Evolutionary conservation across 2,329 filamentous ascomycete genomes (phyloP).

Genomic region (Phyllosticta paracitricarpa): DNA sequence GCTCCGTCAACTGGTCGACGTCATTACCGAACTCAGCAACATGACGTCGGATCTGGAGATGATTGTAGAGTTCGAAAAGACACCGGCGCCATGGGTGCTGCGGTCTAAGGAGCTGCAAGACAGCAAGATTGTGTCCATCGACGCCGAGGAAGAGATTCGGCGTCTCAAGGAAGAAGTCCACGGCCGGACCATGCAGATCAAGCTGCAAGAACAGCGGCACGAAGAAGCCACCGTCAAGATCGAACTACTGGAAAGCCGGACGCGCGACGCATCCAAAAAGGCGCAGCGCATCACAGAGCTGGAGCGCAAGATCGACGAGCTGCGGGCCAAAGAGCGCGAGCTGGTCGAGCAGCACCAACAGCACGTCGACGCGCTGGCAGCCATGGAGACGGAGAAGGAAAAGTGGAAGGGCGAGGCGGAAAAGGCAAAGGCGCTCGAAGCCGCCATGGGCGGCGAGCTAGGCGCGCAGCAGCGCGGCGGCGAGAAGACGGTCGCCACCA

Average conservation of each 20-base stretch:
- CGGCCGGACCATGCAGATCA: slow-evolving; percentile 52
- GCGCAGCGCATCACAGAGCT: slow-evolving; percentile 28
- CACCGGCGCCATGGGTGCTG: slow-evolving; percentile 69
- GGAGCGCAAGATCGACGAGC: slow-evolving; percentile 7
- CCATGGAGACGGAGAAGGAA: slow-evolving; percentile 11
- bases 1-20: slow-evolving; percentile 53
- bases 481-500: slow-evolving; percentile 10
- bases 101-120: slow-evolving; percentile 72
- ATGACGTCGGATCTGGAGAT: slow-evolving; percentile 40
- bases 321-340: slow-evolving; percentile 4
- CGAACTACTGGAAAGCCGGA: slow-evolving; percentile 79
- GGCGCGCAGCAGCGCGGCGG: slow-evolving; percentile 3
- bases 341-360: slow-evolving; percentile 7
- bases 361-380: slow-evolving; percentile 6
- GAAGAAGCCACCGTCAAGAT: slow-evolving; percentile 88
- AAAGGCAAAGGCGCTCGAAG: slow-evolving; percentile 8
- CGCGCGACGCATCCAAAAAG: slow-evolving; percentile 74
- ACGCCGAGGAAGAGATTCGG: slow-evolving; percentile 76
- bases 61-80: slow-evolving; percentile 53
- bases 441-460: background rate
- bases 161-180: slow-evolving; percentile 70
- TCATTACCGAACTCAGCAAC: slow-evolving; percentile 60
- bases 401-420: slow-evolving; percentile 9
- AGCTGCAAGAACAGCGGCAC: slow-evolving; percentile 58
- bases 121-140: slow-evolving; percentile 70